Base-by-base conservation (phyloP, 805 yeast species). In the Wickerhamomyces canadensis region DNA sequence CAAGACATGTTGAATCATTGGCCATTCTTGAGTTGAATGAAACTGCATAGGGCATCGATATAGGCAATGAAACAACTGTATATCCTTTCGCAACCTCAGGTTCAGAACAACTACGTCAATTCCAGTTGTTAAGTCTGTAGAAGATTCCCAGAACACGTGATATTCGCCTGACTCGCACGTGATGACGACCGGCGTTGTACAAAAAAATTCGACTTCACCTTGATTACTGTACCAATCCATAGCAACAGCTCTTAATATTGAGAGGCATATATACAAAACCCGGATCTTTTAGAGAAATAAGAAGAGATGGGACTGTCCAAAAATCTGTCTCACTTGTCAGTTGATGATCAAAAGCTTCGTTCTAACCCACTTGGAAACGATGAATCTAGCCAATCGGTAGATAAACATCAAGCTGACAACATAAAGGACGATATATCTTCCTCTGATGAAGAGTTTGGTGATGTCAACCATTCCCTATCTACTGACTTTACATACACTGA, bases 1-100 rank as follows among this genome's bases (percentile, higher is more conserved):
- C 96, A 0, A 88, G 84, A 51, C 96, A 86, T 54, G 94, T 86
- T 21, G 96, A 86, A 58, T 78, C 89, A 43, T 80, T 86, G 5
- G 89, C 88, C 4, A 86, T 86, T 4, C 60, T 86, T 42, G 43
- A 48, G 30, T 39, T 46, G 21, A 35, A 25, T 8, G 6, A n/a
- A 24, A 22, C 18, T 14, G 13, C 23, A 18, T 6, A 27, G 9
- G 6, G 5, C 17, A n/a, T 10, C n/a, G 15, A 12, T n/a, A n/a
- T n/a, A n/a, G n/a, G n/a, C n/a, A n/a, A n/a, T n/a, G n/a, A n/a
- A n/a, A n/a, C n/a, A n/a, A n/a, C n/a, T n/a, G n/a, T n/a, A n/a
- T n/a, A n/a, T n/a, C n/a, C n/a, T n/a, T n/a, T n/a, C n/a, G n/a
- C n/a, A n/a, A n/a, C n/a, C n/a, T n/a, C n/a, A n/a, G n/a, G n/a